Base-by-base conservation (phyloP, 129 eudicot species). In the Cynara cardunculus region DNA sequence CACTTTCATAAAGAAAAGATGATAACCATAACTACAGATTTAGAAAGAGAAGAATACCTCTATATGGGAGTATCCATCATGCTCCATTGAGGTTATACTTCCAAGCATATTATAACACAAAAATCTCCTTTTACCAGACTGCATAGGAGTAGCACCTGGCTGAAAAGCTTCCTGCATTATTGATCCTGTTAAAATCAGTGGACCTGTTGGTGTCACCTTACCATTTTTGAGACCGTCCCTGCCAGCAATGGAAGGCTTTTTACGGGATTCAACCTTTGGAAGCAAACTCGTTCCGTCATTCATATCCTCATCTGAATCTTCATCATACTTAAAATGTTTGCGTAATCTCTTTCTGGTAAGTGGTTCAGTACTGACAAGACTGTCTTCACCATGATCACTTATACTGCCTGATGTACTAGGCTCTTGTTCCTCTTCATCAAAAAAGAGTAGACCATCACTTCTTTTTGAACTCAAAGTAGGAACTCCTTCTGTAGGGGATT, bases 41-140 rank as follows among this genome's bases (percentile, higher is more conserved):
- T 19, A 9, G 7, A 64, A 44, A 7, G 0, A 39, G 64, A 62
- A 8, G 7, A 31, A 25, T 88, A 96, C 99, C 99, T 96, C 99
- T 53, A 96, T 91, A 75, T 96, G 99, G 64, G 97, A 93, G 87
- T 91, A 89, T 32, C 92, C 99, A 77, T 93, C 99, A 78, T 91
- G 92, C 71, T 88, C 92, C 90, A 93, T 96, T 16, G 99, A 82
- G 78, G 99, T 93, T 84, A 96, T 88, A 88, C 96, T 86, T 85
- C 99, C 99, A 71, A 96, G 96, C 97, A 96, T 93, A 70, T 91
- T 93, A 87, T 96, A 96, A 84, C 98, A 96, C 76, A 96, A 72
- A 81, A 96, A 93, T 39, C 86, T 87, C 83, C 97, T 87, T 86
- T 94, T 93, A 76, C 98, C 98, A 65, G 93, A 86, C 71, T 89